Base-by-base conservation (phyloP, 1,139 yeast genomes). In the Suhomyces coccinellae region DNA sequence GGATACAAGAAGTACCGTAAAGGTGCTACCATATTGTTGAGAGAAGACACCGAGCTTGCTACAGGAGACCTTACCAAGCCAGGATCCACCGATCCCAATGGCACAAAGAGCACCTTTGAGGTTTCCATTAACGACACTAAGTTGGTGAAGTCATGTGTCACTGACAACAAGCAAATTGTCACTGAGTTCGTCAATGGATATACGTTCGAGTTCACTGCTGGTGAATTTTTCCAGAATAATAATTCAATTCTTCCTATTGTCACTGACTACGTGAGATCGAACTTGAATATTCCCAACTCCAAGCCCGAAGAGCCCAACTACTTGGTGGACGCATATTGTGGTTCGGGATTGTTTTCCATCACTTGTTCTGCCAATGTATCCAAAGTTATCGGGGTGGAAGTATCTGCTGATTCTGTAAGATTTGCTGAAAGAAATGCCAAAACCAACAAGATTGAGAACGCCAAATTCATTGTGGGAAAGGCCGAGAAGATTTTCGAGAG, bases 311-410 rank as follows among this genome's bases (percentile, higher is more conserved):
- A 80, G 12, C 75, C 67, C 9, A 69, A 66, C 51, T 90, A 84
- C 62, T 71, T 93, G 44, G 97, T 93, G 24, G 99, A 93, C 65
- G 97, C 99, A 0, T 93, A 93, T 68, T 93, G 99, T 73, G 99
- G 99, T 3, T 88, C 97, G 3, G 99, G 99, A 0, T 71, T 93
- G 41, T 93, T 93, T 64, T 87, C 96, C 48, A 85, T 93, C 45
- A 83, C 97, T 7, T 86, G 96, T 57, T 84, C 95, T 20, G 68
- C 78, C 17, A 84, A 87, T 35, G 96, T 90, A 12, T 84, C 86
- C 37, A 78, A 79, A 53, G 96, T 90, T 2, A 80, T 89, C 52
- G 99, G 99, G 28, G 99, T 93, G 22, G 99, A 93, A 65, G 91
- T 93, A 10, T 84, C 95, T 42, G 93, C 93, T 22, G 96, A 90